Conservation (phyloP, 148 eudicot genomes). For the Polygonum maritimum region DNA sequence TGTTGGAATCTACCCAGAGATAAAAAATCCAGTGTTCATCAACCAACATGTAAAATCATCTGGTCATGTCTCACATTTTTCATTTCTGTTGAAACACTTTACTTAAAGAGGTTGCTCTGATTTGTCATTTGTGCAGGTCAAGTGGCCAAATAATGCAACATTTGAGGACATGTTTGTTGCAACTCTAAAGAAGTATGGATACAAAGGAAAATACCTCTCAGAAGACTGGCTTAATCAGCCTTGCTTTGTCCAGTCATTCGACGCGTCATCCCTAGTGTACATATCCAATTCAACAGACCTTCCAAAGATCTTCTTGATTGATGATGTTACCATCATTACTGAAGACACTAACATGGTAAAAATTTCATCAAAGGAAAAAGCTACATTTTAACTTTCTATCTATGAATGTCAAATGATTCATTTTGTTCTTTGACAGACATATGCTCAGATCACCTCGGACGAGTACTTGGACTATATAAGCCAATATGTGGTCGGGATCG, state of each 20-base stretch:
- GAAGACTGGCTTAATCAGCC: constrained; percentile 81
- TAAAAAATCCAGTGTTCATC: constrained; percentile 79
- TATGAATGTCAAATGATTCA: not conserved
- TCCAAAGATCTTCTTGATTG: constrained; percentile 79
- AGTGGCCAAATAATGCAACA: constrained; percentile 61
- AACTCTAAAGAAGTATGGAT: constrained; percentile 72
- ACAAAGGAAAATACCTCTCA: constrained; percentile 75
- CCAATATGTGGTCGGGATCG: constrained; percentile 74
- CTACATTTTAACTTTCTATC: not conserved
- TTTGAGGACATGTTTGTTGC: constrained; percentile 77
- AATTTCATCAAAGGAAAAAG: not conserved
- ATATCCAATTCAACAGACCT: constrained; percentile 66
- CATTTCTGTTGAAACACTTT: not conserved
- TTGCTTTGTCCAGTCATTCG: constrained; percentile 91
- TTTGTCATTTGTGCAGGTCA: constrained; percentile 35
- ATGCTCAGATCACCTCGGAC: constrained; percentile 79
- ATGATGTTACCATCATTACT: constrained; percentile 48
- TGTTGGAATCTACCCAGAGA: constrained; percentile 97
- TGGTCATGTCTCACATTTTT: not conserved
- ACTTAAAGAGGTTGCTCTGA: not conserved
- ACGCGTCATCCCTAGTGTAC: constrained; percentile 71
- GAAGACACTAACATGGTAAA: constrained; percentile 91
- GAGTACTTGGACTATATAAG: constrained; percentile 66
- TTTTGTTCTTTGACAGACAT: constrained; percentile 40
- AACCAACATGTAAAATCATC: constrained; percentile 65